Evolutionary conservation across 768 basidiomycete genomes (phyloP), one percentile per base, ranked within the genome.

Genomic region (Hemileccinum rubropunctum): DNA sequence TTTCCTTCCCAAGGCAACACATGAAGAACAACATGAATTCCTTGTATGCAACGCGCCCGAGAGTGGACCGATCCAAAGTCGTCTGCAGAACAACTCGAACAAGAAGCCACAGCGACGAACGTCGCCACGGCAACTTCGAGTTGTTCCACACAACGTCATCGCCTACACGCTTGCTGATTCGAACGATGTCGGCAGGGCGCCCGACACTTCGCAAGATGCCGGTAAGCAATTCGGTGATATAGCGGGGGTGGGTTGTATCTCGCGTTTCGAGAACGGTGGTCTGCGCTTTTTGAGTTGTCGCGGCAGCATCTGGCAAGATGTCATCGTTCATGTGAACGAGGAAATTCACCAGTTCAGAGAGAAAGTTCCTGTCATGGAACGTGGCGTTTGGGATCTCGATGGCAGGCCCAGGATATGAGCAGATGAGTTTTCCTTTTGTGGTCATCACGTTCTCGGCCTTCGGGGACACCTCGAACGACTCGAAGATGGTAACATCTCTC

Each of bases 61-160:
- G n/a, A 27, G 18, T 34, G 38, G 58, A 53, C 32, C 48, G 52
- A 18, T 52, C 51, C 18, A 71, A 56, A 0, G 71, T 65, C 0
- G 69, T 73, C 55, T 78, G 77, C 17, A 77, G 50, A 1, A 70
- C 67, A 3, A 80, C 74, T 9, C 78, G 74, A 23, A 78, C 58
- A 15, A 77, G 58, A 3, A 80, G 71, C 79, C 79, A 81, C 11
- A 77, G 62, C 1, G 76, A 62, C 2, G 76, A 76, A 17, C 80
- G 67, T 30, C 81, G 63, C 79, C 79, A 82, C 67, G 80, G 45
- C 9, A 68, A 63, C 21, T 52, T 42, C 2, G 73, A 62, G n/a
- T 64, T 48, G 7, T 65, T 33, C 74, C 76, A 76, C 1, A 75
- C 62, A 3, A n/a, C n/a, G n/a, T n/a, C n/a, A n/a, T n/a, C n/a